These are phyloP conservation scores for Rubia tinctorum DNA, from an alignment of 305 asterid genomes.

Conservation along the genomic window DNA sequence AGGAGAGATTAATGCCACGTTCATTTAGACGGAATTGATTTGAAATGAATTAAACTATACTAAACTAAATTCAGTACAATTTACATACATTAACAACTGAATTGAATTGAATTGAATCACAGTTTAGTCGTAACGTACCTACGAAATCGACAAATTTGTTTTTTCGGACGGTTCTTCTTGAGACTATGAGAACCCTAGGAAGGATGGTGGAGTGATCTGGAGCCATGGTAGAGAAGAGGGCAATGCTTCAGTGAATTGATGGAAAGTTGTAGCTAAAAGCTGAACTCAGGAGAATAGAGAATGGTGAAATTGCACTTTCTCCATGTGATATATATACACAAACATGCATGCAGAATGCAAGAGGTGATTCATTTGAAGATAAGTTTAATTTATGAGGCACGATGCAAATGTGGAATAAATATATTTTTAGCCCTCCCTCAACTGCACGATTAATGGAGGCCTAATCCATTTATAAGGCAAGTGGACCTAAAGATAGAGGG, in stretches of 20 bases:
- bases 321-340: neutral
- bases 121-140: too few species aligned
- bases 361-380: neutral
- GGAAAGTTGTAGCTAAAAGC: neutral
- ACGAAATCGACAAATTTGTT: neutral
- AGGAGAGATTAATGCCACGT: too few species aligned
- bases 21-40: too few species aligned
- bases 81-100: too few species aligned
- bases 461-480: too few species aligned
- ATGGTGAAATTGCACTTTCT: neutral
- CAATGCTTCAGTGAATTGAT: neutral
- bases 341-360: neutral
- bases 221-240: neutral
- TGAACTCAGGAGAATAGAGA: neutral
- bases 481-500: too few species aligned
- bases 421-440: too few species aligned
- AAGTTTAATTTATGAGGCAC: neutral
- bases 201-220: neutral
- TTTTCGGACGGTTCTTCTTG: neutral
- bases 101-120: too few species aligned
- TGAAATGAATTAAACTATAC: too few species aligned
- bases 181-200: neutral
- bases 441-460: too few species aligned
- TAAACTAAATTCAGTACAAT: too few species aligned
- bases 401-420: neutral